Base-by-base conservation (phyloP, 805 yeast species). In the Yarrowia sp. region DNA sequence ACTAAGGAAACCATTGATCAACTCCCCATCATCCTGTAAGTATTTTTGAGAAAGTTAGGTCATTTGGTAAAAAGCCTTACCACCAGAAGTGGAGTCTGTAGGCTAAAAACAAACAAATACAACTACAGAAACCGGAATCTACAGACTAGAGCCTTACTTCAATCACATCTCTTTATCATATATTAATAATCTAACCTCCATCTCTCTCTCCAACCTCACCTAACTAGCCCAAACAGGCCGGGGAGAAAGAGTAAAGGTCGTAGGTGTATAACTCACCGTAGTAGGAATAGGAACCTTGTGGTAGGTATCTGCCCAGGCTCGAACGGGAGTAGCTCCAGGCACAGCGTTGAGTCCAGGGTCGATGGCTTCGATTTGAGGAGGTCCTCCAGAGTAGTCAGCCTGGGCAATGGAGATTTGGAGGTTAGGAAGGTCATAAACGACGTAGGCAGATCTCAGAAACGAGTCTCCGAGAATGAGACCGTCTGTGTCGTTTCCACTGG, bases 361-460 rank as follows among this genome's bases (percentile, higher is more conserved):
- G 12, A 54, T 54, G 22, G 61, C 35, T 4, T 36, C 61, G 9
- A 58, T 43, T n/a, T 58, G 38, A 7, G 49, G 9, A 4, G 21
- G 32, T 40, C 51, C 63, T 7, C 63, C 63, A 2, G 49, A 68
- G 63, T 68, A 73, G 36, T 68, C 68, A 16, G 81, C 82, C 69
- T 79, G 85, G 4, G 87, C 90, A 65, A 88, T 69, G 0, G 88
- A 84, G 32, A 86, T 76, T 68, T 81, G 77, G 49, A 74, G 74
- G 68, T 80, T 81, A 33, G 86, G 89, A 64, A 87, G 76, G 71
- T 88, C 88, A 73, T 82, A 85, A 12, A 87, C 90, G 24, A 84
- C 80, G 71, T 88, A 88, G 5, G 86, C 87, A 44, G 82, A 79
- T 65, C 88, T 78, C 66, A 88, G 76, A 71, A 88, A 81, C 59